Percentiles rank a stretch among this genome's conserved stretches.
Evolutionary conservation across 2,329 filamentous ascomycete genomes (phyloP).

Genomic region (Fusarium sp.): DNA sequence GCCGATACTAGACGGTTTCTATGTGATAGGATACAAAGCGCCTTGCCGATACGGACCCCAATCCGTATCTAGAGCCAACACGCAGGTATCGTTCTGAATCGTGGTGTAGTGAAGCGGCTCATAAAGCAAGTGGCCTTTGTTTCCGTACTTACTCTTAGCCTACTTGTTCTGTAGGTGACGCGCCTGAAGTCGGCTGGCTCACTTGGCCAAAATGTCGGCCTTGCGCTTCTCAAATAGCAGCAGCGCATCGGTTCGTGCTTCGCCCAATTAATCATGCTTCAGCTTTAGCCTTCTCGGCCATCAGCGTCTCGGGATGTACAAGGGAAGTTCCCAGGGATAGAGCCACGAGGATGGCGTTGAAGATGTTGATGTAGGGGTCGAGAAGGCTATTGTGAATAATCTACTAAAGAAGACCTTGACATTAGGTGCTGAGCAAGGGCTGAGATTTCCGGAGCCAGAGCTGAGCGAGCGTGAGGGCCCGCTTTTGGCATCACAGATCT

Average conservation of each 20-base stretch:
- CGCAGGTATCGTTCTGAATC: not conserved
- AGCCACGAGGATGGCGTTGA: not conserved
- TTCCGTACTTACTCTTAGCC: not conserved
- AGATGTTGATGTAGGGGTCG: not conserved
- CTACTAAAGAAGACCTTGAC: not conserved
- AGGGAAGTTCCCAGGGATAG: not conserved
- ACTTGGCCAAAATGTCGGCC: constrained; percentile 13
- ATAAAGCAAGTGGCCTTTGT: not conserved
- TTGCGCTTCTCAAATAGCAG: constrained; percentile 20
- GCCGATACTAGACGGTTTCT: too few species aligned
- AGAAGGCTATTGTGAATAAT: not conserved
- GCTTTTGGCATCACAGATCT: too few species aligned
- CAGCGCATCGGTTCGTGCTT: constrained; percentile 20
- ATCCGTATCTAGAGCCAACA: not conserved
- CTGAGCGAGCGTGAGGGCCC: too few species aligned
- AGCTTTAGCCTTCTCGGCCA: not conserved
- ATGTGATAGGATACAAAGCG: not conserved
- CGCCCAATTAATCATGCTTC: constrained; percentile 15
- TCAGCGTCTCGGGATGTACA: not conserved
- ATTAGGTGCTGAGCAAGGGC: not conserved
- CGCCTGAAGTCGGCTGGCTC: constrained; percentile 8
- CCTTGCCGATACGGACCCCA: not conserved
- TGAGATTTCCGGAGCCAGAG: too few species aligned
- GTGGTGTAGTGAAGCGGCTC: not conserved
- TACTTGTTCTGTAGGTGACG: constrained; percentile 5